phyloP scores from a whole-genome alignment of 2,329 filamentous ascomycete species.

The Calonectria fujianensis region DNA sequence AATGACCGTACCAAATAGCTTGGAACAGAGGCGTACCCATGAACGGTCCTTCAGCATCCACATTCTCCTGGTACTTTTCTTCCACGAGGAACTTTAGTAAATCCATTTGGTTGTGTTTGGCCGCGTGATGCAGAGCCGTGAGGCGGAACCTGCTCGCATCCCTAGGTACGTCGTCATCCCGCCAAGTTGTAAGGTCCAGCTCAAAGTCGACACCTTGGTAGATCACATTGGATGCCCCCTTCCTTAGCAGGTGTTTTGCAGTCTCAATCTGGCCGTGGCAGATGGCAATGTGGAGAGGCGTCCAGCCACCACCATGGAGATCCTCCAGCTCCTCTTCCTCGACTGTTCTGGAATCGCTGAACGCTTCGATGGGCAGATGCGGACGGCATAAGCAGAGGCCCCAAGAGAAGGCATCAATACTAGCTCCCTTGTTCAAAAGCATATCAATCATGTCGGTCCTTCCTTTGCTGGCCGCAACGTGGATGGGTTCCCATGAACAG shows the following conservation, averaged over 20 bases:
- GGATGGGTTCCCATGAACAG: slow-evolving; percentile 54
- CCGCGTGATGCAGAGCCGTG: slow-evolving; percentile 54
- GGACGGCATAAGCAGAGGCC: slow-evolving; percentile 54
- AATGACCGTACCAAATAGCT: slow-evolving; percentile 54
- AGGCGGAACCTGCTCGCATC: slow-evolving; percentile 51
- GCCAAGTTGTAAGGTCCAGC: slow-evolving; percentile 48
- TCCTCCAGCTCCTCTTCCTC: slow-evolving; percentile 55
- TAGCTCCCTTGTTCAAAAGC: slow-evolving; percentile 51
- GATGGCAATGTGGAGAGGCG: slow-evolving; percentile 54
- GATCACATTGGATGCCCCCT: slow-evolving; percentile 51
- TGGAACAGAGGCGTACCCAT: slow-evolving; percentile 55
- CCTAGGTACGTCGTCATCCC: slow-evolving; percentile 45
- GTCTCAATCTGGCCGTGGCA: slow-evolving; percentile 52
- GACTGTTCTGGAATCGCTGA: slow-evolving; percentile 51
- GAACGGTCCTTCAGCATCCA: slow-evolving; percentile 52
- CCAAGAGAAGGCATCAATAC: slow-evolving; percentile 53
- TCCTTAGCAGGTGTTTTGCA: slow-evolving; percentile 50
- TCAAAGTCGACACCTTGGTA: slow-evolving; percentile 54
- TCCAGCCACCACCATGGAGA: slow-evolving; percentile 55
- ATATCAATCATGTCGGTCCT: slow-evolving; percentile 53
- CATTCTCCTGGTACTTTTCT: slow-evolving; percentile 44
- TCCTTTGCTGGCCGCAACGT: slow-evolving; percentile 54
- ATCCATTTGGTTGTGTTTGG: slow-evolving; percentile 48
- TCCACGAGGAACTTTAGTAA: slow-evolving; percentile 48
- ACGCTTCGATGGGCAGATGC: slow-evolving; percentile 53